Conservation (phyloP, 2,329 filamentous ascomycete species). For the Penicillium sp. region DNA sequence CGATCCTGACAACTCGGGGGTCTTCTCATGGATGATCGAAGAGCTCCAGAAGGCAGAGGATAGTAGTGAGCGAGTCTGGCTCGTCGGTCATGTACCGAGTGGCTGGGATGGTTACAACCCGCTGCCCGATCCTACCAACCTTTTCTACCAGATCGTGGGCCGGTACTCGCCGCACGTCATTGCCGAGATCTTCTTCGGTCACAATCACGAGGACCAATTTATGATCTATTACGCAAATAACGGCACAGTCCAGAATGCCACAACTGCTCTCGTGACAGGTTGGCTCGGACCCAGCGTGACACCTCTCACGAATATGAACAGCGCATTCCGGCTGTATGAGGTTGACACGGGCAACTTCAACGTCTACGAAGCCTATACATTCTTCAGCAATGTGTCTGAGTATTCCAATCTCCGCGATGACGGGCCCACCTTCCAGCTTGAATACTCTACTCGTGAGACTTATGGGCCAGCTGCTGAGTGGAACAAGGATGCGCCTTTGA, state of each 20-base stretch:
- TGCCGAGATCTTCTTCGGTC: constrained; percentile 55
- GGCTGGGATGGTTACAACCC: constrained; percentile 58
- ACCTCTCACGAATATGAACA: constrained; percentile 55
- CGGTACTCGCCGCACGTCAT: constrained; percentile 57
- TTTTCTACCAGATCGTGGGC: constrained; percentile 56
- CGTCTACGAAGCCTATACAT: constrained; percentile 55
- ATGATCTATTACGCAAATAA: constrained; percentile 57
- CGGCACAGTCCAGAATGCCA: constrained; percentile 42
- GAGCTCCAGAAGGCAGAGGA: constrained; percentile 56
- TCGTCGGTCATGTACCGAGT: constrained; percentile 54
- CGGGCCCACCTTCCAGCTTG: constrained; percentile 50
- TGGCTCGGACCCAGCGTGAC: constrained; percentile 55
- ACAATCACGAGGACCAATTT: constrained; percentile 56
- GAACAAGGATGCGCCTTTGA: constrained; percentile 51
- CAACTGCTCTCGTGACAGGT: constrained; percentile 48
- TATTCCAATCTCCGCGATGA: constrained; percentile 40
- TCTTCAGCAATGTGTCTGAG: constrained; percentile 51
- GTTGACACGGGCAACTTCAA: constrained; percentile 55
- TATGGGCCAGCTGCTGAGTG: constrained; percentile 48
- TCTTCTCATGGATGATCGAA: constrained; percentile 50
- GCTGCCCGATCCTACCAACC: constrained; percentile 52
- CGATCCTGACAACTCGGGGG: constrained; percentile 51
- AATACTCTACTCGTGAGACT: constrained; percentile 53
- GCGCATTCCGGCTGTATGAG: constrained; percentile 54
- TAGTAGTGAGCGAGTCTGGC: constrained; percentile 53